Evolutionary conservation across 1,284 basidiomycete genomes (phyloP), one percentile per base, ranked within the genome.

Genomic region (Fomes fomentarius): DNA sequence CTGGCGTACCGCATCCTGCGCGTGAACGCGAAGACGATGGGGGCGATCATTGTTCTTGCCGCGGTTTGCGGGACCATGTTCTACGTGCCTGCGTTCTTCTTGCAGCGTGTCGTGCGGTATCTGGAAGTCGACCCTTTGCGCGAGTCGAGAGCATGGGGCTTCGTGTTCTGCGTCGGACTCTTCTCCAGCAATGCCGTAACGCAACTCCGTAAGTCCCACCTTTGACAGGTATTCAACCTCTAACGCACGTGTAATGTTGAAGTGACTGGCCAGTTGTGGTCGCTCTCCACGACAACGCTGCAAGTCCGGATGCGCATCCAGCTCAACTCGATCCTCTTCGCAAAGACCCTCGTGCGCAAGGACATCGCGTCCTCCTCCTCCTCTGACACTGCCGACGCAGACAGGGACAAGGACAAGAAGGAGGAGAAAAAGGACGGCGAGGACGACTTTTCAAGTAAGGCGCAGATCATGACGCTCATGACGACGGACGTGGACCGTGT

Each of bases 401-500:
- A 44, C 42, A 38, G 50, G 31, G 45, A 33, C 48, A 30, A 40
- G 7, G 63, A 64, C 25, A 67, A 71, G 43, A 50, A 34, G 34
- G 46, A 56, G 26, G 66, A 70, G 44, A 71, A 72, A 19, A 75
- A 81, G 12, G 77, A 81, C 8, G 84, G 90, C 10, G 90, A 91
- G 42, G 83, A 84, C 46, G 88, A 89, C 42, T 93, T 96, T 64
- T 91, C 86, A 9, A 93, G 88, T 66, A 96, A 96, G 71, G 88
- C 91, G 9, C 93, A 96, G 72, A 87, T 96, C 63, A 91, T 94
- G 87, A 91, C 85, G 14, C 76, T 90, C 17, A 90, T 91, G 87
- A 93, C 92, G 3, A 92, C 92, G 5, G 95, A 97, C 63, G 92
- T 94, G 31, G 94, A 96, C 69, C 83, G 94, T 56, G 87, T 96